Evolutionary conservation across 1,284 basidiomycete species (phyloP), one percentile per base, ranked within the genome.

Genomic region (Cutaneotrichosporon daszewskae): DNA sequence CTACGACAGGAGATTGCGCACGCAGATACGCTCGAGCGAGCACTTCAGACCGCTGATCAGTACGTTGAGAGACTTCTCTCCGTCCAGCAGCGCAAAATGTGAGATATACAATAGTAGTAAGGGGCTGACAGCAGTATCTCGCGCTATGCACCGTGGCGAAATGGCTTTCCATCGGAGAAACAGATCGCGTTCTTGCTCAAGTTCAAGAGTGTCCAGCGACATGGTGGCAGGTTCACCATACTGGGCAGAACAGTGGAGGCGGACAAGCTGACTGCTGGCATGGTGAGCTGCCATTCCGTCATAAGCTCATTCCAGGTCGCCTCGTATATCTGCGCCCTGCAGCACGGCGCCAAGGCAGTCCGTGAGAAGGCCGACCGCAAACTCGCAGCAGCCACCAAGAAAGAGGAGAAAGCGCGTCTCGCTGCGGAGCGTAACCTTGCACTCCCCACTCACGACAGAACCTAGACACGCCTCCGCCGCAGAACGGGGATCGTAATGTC

Each of bases 61-160:
- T 64, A 55, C 34, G 56, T 58, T 4, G 58, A 60, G 29, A 40
- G 49, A 17, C 49, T 32, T 5, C 18, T 62, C 11, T 52, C 58
- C 0, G 31, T 53, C 17, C 48, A 63, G 28, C 33, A 43, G 17
- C 37, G 47, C 26, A 47, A 33, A 22, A 45, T 49, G 51, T 51
- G 29, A 47, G 62, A 50, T 58, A 29, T 51, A 35, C 41, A 26
- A 26, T 36, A 3, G 19, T 23, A 3, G 50, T 23, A 42, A 54
- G 22, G 37, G 43, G 17, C 39, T 56, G 4, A 46, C 53, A 19
- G 14, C 49, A 87, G 85, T 23, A 64, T 87, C 11, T 72, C 77
- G 17, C 77, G 82, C 12, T 75, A 74, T 33, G 87, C 90, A 0
- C 68, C 67, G 13, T 96, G 92, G 92, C 76, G 92, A 23, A 67